Evolutionary conservation across 1,284 basidiomycete species (phyloP).

Genomic region (Ceratobasidium sp.): DNA sequence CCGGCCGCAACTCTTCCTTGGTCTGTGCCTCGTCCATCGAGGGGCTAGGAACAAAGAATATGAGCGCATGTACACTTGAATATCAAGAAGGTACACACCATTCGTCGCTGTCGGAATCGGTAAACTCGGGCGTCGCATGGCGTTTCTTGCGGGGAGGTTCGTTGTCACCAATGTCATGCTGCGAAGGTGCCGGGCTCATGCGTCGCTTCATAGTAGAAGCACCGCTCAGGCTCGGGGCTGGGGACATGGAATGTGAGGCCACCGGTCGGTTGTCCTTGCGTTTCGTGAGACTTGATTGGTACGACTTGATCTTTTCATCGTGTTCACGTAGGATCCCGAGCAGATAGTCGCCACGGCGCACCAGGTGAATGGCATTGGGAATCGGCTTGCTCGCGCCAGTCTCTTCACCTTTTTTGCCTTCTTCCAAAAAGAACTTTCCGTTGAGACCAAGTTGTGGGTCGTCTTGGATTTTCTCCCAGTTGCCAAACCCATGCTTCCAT

Average conservation of each 20-base stretch:
- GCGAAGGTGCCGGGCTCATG: constrained; percentile 51
- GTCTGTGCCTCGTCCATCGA: constrained; percentile 96
- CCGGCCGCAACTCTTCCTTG: constrained; percentile 94
- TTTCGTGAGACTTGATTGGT: constrained; percentile 58
- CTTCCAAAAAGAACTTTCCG: constrained; percentile 97
- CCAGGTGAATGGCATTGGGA: constrained; percentile 95
- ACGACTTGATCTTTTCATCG: constrained; percentile 86
- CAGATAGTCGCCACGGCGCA: constrained; percentile 94
- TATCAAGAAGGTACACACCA: constrained; percentile 61
- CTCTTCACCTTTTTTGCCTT: constrained; percentile 88
- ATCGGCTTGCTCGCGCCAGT: constrained; percentile 72
- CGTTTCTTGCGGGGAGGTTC: constrained; percentile 66
- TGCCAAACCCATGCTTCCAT: constrained; percentile 92
- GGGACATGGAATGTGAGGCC: constrained; percentile 38
- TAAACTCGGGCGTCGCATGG: constrained; percentile 87
- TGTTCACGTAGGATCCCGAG: constrained; percentile 87
- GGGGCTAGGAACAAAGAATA: constrained; percentile 59
- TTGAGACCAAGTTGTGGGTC: constrained; percentile 82
- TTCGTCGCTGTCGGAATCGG: constrained; percentile 85
- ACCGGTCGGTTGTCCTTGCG: constrained; percentile 41
- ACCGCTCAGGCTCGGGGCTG: constrained; percentile 41
- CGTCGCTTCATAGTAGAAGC: constrained; percentile 42
- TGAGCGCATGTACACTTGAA: not conserved
- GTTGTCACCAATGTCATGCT: constrained; percentile 30
- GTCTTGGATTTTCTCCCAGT: constrained; percentile 94